phyloP scores from a whole-genome alignment of 2,329 filamentous ascomycete species.

The Penicillium sp. region DNA sequence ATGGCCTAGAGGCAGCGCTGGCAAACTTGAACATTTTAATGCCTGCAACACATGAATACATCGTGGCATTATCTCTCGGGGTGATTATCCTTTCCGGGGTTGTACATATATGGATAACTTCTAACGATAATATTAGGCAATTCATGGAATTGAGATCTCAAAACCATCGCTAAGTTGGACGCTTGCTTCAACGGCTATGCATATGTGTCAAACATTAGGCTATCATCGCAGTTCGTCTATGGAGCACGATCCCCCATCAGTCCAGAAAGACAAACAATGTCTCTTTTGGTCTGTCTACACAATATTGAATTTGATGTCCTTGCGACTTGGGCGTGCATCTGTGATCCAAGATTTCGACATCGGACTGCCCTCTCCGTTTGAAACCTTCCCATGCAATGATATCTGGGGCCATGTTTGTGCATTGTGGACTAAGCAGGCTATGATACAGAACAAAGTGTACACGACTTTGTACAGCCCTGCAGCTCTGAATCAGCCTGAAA shows the following conservation, averaged over 20 bases:
- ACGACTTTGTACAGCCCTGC: constrained; percentile 53
- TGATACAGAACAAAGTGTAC: constrained; percentile 61
- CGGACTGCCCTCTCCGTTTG: constrained; percentile 41
- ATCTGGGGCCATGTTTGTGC: constrained; percentile 51
- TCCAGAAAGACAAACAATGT: constrained; percentile 35
- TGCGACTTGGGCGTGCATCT: constrained; percentile 60
- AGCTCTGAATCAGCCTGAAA: constrained; percentile 28
- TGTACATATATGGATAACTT: not conserved
- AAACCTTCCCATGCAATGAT: constrained; percentile 12
- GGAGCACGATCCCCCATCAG: constrained; percentile 20
- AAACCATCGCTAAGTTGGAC: constrained; percentile 65
- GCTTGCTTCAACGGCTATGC: constrained; percentile 59
- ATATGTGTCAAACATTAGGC: constrained; percentile 63
- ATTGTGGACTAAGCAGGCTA: constrained; percentile 57
- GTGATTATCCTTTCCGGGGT: constrained; percentile 34
- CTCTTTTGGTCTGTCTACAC: constrained; percentile 63
- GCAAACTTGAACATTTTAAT: constrained; percentile 57
- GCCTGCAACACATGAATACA: constrained; percentile 56
- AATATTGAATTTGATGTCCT: constrained; percentile 58
- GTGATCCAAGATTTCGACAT: constrained; percentile 63
- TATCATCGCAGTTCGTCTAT: constrained; percentile 50
- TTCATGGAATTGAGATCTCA: constrained; percentile 63
- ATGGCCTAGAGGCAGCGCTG: constrained; percentile 48
- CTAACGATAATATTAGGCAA: constrained; percentile 42
- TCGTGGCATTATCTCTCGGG: constrained; percentile 60